These are phyloP conservation scores for Wilcoxina mikolae DNA, from an alignment of 495 filamentous ascomycete genomes.

Conservation along the genomic window DNA sequence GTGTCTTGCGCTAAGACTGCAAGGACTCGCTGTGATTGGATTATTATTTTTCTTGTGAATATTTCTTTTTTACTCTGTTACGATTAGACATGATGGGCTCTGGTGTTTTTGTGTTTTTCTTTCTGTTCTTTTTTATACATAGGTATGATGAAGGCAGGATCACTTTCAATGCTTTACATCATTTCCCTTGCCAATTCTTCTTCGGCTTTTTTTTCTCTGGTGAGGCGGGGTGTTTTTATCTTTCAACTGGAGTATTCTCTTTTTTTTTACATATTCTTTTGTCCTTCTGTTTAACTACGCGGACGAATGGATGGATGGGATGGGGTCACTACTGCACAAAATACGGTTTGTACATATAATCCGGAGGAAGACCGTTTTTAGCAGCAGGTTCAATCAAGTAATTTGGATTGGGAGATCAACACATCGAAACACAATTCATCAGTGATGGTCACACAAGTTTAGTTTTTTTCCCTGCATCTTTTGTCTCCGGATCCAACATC, in stretches of 20 bases:
- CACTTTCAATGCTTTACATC: neutral
- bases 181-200: neutral
- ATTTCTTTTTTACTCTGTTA: conserved; percentile 18
- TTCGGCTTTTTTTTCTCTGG: conserved; percentile 1
- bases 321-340: no score
- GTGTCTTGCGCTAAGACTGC: neutral
- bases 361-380: no score
- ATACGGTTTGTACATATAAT: no score
- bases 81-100: conserved; percentile 22
- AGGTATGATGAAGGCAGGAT: neutral
- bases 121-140: neutral
- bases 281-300: no score
- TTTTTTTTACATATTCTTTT: conserved; percentile 9
- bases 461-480: no score
- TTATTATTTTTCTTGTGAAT: conserved; percentile 32
- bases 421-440: no score
- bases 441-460: no score
- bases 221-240: conserved; percentile 5
- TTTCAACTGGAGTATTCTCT: conserved; percentile 18
- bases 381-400: no score
- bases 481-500: no score
- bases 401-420: no score
- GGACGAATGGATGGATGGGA: no score
- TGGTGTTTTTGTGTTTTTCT: conserved; percentile 5
- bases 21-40: neutral